Percentiles rank a stretch among this genome's conserved stretches.
Evolutionary conservation across 2,329 filamentous ascomycete species (phyloP).

Genomic region (Cyphellophora attinorum): DNA sequence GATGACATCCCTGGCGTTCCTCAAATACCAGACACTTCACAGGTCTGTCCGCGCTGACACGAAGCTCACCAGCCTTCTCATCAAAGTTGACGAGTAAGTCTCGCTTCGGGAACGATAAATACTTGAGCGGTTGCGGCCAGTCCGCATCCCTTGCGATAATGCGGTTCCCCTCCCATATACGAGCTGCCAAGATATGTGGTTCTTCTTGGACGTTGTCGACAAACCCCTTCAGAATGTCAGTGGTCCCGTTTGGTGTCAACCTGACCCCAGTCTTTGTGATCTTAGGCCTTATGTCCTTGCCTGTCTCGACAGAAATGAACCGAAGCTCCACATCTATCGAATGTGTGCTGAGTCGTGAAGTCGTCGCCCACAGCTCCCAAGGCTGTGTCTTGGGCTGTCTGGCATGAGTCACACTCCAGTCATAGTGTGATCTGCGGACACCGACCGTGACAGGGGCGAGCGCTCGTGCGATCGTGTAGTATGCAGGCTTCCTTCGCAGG

Average conservation of each 20-base stretch:
- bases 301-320: constrained; percentile 46
- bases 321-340: constrained; percentile 28
- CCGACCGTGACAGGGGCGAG: constrained; percentile 48
- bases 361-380: constrained; percentile 48
- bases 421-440: constrained; percentile 46
- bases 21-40: constrained; percentile 54
- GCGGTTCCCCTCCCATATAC: constrained; percentile 42
- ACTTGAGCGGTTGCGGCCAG: constrained; percentile 54
- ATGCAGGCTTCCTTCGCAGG: constrained; percentile 51
- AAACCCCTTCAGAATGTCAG: constrained; percentile 41
- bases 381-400: constrained; percentile 43
- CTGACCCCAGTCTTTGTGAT: constrained; percentile 38
- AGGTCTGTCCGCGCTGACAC: constrained; percentile 40
- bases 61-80: constrained; percentile 29
- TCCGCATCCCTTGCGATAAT: constrained; percentile 47
- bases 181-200: constrained; percentile 43
- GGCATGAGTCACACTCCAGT: constrained; percentile 51
- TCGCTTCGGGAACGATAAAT: constrained; percentile 43
- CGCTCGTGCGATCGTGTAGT: constrained; percentile 50
- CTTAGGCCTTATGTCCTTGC: constrained; percentile 42
- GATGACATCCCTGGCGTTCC: constrained; percentile 43
- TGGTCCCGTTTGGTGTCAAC: constrained; percentile 46
- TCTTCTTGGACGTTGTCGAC: constrained; percentile 40
- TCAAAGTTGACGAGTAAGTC: constrained; percentile 35
- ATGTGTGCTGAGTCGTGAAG: constrained; percentile 28